Conservation (phyloP, 768 basidiomycete genomes). For the Leccinum pellstonianum region DNA sequence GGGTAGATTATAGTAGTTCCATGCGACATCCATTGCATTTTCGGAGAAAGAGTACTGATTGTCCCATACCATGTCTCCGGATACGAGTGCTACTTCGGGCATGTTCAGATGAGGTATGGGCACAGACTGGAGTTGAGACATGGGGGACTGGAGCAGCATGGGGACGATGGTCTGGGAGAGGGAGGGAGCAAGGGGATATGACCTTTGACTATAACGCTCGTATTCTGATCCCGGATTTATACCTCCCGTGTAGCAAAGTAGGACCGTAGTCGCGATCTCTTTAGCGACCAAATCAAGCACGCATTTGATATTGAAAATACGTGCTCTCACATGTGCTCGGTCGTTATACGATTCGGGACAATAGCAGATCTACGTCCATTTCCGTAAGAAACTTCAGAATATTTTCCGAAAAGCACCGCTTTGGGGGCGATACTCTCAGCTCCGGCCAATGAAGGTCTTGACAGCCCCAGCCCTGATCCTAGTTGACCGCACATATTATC, state of each 20-base stretch:
- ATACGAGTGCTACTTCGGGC: conserved; percentile 56
- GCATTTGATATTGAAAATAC: conserved; percentile 35
- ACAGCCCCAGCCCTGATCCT: conserved; percentile 20
- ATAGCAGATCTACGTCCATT: conserved; percentile 28
- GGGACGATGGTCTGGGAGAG: conserved; percentile 8
- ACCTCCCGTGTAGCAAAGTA: conserved; percentile 30
- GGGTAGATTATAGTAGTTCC: conserved; percentile 49
- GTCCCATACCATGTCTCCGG: conserved; percentile 50
- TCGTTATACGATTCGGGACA: conserved; percentile 27
- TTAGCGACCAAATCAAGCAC: conserved; percentile 35
- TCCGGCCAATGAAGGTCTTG: conserved; percentile 18
- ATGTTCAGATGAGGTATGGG: conserved; percentile 60
- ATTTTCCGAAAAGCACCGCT: conserved; percentile 18
- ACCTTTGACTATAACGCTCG: conserved; percentile 20
- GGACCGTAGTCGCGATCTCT: conserved; percentile 24
- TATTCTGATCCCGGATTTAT: conserved; percentile 30
- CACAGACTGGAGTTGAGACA: conserved; percentile 33
- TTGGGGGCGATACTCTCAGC: conserved; percentile 19
- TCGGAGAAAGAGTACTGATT: conserved; percentile 38
- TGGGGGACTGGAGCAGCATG: conserved; percentile 13
- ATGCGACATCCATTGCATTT: conserved; percentile 40
- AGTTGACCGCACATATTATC: conserved; percentile 7
- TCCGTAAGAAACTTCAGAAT: conserved; percentile 19
- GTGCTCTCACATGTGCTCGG: conserved; percentile 33
- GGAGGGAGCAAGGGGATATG: conserved; percentile 20